A percentile compares a stretch with the other conserved stretches of the same genome.
phyloP scores from a whole-genome alignment of 192 early-diverging fungal species.

The Chytriomyces sp. region DNA sequence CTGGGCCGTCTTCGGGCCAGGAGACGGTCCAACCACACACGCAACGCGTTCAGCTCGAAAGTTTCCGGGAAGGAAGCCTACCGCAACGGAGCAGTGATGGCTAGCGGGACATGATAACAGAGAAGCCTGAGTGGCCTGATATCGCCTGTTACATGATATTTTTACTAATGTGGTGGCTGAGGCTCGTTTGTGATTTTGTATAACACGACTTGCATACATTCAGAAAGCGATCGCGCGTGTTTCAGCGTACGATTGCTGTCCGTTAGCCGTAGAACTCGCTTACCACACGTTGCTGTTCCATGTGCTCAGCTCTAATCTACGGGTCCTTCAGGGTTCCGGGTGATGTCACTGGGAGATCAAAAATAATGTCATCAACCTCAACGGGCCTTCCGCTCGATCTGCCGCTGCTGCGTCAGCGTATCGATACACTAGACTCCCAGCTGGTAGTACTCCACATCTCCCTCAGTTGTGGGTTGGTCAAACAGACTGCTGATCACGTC shows the following conservation, averaged over 20 bases:
- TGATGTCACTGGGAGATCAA: no score
- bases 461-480: not conserved
- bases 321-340: not conserved
- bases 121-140: constrained; percentile 72
- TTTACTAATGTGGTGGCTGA: no score
- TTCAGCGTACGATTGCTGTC: no score
- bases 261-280: no score
- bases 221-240: no score
- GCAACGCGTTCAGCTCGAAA: constrained; percentile 73
- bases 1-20: constrained; percentile 60
- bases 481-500: no score
- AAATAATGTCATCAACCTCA: no score
- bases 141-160: no score
- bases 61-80: constrained; percentile 38
- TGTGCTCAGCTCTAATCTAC: constrained; percentile 38
- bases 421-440: constrained; percentile 74
- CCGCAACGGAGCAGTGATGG: constrained; percentile 43
- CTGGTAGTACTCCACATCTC: constrained; percentile 64
- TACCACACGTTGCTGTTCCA: constrained; percentile 55
- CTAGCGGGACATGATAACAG: constrained; percentile 53
- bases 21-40: constrained; percentile 69
- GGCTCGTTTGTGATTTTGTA: no score
- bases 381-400: constrained; percentile 8
- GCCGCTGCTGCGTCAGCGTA: constrained; percentile 35
- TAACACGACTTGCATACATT: constrained; percentile 75